Evolutionary conservation across 2,329 filamentous ascomycete genomes (phyloP).

Genomic region (Madurella fahalii): DNA sequence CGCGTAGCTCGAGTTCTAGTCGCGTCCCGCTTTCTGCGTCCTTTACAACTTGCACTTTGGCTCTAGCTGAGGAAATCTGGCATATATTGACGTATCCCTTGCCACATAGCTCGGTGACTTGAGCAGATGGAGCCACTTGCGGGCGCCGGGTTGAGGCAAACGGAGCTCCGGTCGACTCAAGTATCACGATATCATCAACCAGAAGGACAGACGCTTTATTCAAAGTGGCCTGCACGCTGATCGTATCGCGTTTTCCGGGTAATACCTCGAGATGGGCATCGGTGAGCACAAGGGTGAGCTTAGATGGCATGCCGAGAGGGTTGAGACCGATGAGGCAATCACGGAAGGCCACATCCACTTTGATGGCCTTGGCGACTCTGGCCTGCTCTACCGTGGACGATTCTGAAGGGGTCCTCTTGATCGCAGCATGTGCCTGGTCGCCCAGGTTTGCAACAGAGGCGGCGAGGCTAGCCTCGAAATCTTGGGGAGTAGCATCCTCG

Average conservation of each 20-base stretch:
- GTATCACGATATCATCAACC: slow-evolving; percentile 65
- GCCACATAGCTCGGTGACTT: slow-evolving; percentile 54
- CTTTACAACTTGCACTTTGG: slow-evolving; percentile 56
- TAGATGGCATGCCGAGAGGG: slow-evolving; percentile 69
- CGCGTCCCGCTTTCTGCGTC: slow-evolving; percentile 58
- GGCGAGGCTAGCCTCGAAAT: slow-evolving; percentile 70
- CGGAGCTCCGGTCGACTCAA: slow-evolving; percentile 36
- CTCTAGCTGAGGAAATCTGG: slow-evolving; percentile 77
- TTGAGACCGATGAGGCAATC: slow-evolving; percentile 84
- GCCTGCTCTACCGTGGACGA: slow-evolving; percentile 25
- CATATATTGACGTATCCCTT: slow-evolving; percentile 82
- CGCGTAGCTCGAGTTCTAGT: slow-evolving; percentile 75
- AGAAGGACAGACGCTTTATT: slow-evolving; percentile 79
- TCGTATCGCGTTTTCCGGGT: slow-evolving; percentile 61
- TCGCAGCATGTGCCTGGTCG: slow-evolving; percentile 54
- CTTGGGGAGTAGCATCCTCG: slow-evolving; percentile 63
- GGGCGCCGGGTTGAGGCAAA: slow-evolving; percentile 37
- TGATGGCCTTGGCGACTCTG: slow-evolving; percentile 47
- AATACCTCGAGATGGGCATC: slow-evolving; percentile 69
- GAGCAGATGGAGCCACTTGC: slow-evolving; percentile 41
- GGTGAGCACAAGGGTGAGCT: slow-evolving; percentile 72
- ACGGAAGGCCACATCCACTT: slow-evolving; percentile 69
- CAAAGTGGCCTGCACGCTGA: slow-evolving; percentile 62
- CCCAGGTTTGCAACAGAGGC: slow-evolving; percentile 75
- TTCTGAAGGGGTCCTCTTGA: slow-evolving; percentile 33